A percentile compares a stretch with the other conserved stretches of the same genome.
phyloP scores from a whole-genome alignment of 768 basidiomycete species.

The Kwoniella shandongensis region DNA sequence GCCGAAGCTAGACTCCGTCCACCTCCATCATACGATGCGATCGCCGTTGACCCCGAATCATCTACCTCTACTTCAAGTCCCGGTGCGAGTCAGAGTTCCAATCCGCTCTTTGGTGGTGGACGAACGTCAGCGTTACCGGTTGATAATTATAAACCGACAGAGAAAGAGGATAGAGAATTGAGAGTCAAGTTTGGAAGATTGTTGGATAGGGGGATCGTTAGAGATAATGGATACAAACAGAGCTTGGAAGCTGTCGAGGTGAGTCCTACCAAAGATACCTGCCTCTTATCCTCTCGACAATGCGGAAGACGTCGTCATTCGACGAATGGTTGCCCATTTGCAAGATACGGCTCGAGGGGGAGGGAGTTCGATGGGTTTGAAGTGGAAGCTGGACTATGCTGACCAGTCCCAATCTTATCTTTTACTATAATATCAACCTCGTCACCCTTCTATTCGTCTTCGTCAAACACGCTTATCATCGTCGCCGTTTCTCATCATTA shows the following conservation, averaged over 20 bases:
- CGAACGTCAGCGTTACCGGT: background rate
- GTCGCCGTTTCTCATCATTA: no score
- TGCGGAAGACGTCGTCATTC: no score
- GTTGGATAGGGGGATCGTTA: slow-evolving; percentile 44
- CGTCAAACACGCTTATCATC: background rate
- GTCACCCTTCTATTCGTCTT: background rate
- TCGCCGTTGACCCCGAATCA: background rate
- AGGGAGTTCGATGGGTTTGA: background rate
- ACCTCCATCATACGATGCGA: slow-evolving; percentile 8
- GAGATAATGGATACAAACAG: slow-evolving; percentile 44
- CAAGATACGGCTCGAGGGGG: background rate
- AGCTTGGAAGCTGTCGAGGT: slow-evolving; percentile 43
- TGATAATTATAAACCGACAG: slow-evolving; percentile 15
- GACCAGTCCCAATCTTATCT: background rate
- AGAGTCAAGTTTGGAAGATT: slow-evolving; percentile 35
- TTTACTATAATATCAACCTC: background rate
- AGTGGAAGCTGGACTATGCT: slow-evolving; percentile 1
- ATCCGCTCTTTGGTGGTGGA: background rate
- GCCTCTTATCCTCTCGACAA: no score
- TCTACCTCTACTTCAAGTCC: background rate
- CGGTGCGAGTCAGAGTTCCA: background rate
- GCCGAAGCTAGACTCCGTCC: slow-evolving; percentile 30
- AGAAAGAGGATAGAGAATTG: slow-evolving; percentile 38
- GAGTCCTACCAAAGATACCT: slow-evolving; percentile 9
- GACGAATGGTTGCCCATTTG: background rate